These are phyloP conservation scores for Yamadazyma scolyti DNA, from an alignment of 805 yeast genomes.

Conservation along the genomic window DNA sequence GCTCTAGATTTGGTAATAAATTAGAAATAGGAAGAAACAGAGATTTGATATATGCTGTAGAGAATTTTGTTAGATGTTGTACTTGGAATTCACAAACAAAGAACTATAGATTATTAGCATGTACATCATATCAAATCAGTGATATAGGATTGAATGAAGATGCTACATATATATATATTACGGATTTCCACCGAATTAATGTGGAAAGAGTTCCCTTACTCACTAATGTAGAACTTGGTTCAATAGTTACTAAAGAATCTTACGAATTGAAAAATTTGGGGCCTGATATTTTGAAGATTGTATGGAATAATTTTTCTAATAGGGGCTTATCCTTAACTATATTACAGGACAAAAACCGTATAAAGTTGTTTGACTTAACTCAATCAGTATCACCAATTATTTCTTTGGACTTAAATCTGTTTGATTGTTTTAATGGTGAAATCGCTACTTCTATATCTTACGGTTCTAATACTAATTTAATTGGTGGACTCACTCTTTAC, in stretches of 20 bases:
- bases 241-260: slow-evolving; percentile 6
- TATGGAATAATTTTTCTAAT: slow-evolving; percentile 24
- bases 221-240: slow-evolving; percentile 4
- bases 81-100: slow-evolving; percentile 15
- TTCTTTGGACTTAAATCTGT: slow-evolving; percentile 12
- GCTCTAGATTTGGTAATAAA: slow-evolving; percentile 8
- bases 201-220: slow-evolving; percentile 4
- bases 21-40: slow-evolving; percentile 12
- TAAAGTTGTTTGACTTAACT: slow-evolving; percentile 10
- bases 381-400: slow-evolving; percentile 1
- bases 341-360: slow-evolving; percentile 16
- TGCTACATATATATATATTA: slow-evolving; percentile 36
- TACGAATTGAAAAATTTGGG: slow-evolving; percentile 13
- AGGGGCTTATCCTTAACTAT: slow-evolving; percentile 17
- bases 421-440: slow-evolving; percentile 10
- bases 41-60: slow-evolving; percentile 30
- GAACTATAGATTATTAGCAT: slow-evolving; percentile 16
- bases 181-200: slow-evolving; percentile 8
- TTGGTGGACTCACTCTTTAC: slow-evolving; percentile 28
- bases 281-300: slow-evolving; percentile 16
- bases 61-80: slow-evolving; percentile 28
- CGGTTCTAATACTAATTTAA: slow-evolving; percentile 20
- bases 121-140: slow-evolving; percentile 21
- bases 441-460: slow-evolving; percentile 22
- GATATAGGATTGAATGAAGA: slow-evolving; percentile 34